Base-by-base conservation (phyloP, 371 early-diverging fungal genomes). In the Mucor piriformis region DNA sequence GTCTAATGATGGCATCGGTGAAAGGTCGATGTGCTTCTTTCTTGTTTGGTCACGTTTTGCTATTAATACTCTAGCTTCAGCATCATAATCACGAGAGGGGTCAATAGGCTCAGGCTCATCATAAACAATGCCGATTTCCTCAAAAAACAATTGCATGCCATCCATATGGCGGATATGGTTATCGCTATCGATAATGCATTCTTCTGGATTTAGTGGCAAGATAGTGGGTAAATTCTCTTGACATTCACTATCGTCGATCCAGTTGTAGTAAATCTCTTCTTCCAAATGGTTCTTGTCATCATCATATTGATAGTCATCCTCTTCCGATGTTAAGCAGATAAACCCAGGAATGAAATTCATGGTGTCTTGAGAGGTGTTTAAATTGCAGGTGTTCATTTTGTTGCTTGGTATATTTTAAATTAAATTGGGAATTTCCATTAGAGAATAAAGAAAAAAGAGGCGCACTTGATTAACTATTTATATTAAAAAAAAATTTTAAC, bases 61-160 rank as follows among this genome's bases (percentile, higher is more conserved):
- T 8, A 70, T 37, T 25, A 70, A 35, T 8, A 32, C 21, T 25
- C 60, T 35, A 7, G 69, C 69, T 38, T 73, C 73, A 11, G 69
- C 64, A 15, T 73, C 73, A 58, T 73, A 73, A n/a, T 73, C 67
- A 13, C 66, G 54, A 8, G 50, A 51, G 18, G 73, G 73, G 54
- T 73, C 73, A 33, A 73, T 73, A n/a, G 63, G 63, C 32, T 73
- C 69, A 20, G 73, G 73, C 34, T 73, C 73, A 55, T 73, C 66
- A 24, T 64, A 63, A 20, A 73, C 52, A 29, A 55, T 63, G 27
- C 73, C 73, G 6, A 73, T 54, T 55, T 73, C 73, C 57, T 69
- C 69, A 61, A 69, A 73, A 50, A 73, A 73, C 3, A 67, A 15
- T 27, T 64, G 54, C 4, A 57, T 15, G 23, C 57, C 61, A 37